Conservation (phyloP, 257 asterid genomes). For the Osmanthus fragrans region DNA sequence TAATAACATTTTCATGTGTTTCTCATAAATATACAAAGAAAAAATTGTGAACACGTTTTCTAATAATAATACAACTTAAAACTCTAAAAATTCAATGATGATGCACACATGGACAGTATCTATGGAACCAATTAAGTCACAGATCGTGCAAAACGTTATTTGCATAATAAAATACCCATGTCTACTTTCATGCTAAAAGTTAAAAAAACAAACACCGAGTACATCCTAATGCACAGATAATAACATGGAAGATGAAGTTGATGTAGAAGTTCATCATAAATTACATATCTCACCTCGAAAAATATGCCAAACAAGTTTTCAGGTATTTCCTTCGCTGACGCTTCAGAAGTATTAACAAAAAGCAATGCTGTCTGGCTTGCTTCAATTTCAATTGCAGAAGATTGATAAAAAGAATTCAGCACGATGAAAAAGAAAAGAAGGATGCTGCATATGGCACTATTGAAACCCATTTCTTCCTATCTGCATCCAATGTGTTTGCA, state of each 20-base stretch:
- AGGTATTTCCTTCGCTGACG: constrained; percentile 62
- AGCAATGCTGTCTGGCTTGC: constrained; percentile 56
- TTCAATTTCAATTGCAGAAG: constrained; percentile 47
- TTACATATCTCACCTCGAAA: constrained; percentile 73
- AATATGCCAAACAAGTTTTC: constrained; percentile 72
- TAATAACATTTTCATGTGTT: background rate
- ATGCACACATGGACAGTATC: background rate
- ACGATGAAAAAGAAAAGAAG: constrained; percentile 45
- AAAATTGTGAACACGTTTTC: background rate
- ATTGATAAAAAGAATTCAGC: constrained; percentile 39
- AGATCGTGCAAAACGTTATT: background rate
- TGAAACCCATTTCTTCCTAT: constrained; percentile 58
- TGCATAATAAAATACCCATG: background rate
- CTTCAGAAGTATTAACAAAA: constrained; percentile 58
- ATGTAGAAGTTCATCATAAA: constrained; percentile 10
- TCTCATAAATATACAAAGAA: background rate
- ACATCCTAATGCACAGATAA: background rate
- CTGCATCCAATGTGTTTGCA: constrained; percentile 32
- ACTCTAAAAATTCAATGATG: background rate
- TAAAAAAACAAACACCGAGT: background rate
- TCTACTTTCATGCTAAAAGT: constrained; percentile 12
- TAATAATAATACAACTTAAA: background rate
- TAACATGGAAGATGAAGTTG: background rate
- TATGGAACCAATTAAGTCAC: background rate
- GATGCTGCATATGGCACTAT: constrained; percentile 22